These are phyloP conservation scores for Nemania sp. DNA, from an alignment of 2,329 filamentous ascomycete species.

Conservation along the genomic window DNA sequence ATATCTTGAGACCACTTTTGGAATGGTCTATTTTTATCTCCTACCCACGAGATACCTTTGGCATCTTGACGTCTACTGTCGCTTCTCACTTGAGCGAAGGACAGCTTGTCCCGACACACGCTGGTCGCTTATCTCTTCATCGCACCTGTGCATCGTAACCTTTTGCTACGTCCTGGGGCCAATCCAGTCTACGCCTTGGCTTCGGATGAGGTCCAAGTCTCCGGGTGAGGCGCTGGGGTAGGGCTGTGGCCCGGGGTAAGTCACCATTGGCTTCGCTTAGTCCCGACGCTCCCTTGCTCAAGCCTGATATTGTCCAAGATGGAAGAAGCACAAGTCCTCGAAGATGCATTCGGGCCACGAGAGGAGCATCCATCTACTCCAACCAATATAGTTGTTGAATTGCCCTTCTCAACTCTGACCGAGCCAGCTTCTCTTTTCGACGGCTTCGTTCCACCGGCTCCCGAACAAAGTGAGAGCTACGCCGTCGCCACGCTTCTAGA, in stretches of 20 bases:
- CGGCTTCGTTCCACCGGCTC: slow-evolving; percentile 35
- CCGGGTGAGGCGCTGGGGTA: background rate
- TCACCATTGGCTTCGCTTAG: background rate
- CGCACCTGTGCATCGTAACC: too few relatives aligned
- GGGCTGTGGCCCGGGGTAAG: background rate
- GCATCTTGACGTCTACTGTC: too few relatives aligned
- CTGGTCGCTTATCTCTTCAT: too few relatives aligned
- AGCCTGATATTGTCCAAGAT: too few relatives aligned
- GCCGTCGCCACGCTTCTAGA: slow-evolving; percentile 43
- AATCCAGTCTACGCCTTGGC: too few relatives aligned
- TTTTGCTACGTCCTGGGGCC: too few relatives aligned
- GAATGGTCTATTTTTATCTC: too few relatives aligned
- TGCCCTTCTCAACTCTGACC: slow-evolving; percentile 34
- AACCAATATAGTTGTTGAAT: slow-evolving; percentile 23
- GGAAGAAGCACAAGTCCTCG: too few relatives aligned
- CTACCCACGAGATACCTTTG: too few relatives aligned
- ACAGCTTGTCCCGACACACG: too few relatives aligned
- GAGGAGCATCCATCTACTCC: background rate
- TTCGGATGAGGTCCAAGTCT: background rate
- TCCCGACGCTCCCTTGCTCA: background rate
- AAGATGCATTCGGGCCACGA: background rate
- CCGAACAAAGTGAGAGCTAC: slow-evolving; percentile 35
- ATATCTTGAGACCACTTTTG: too few relatives aligned
- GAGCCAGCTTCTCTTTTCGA: slow-evolving; percentile 37
- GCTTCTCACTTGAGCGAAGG: too few relatives aligned